Percentiles rank a stretch among this genome's conserved stretches.
Evolutionary conservation across 495 filamentous ascomycete genomes (phyloP).

Genomic region (Penicillium fimorum): DNA sequence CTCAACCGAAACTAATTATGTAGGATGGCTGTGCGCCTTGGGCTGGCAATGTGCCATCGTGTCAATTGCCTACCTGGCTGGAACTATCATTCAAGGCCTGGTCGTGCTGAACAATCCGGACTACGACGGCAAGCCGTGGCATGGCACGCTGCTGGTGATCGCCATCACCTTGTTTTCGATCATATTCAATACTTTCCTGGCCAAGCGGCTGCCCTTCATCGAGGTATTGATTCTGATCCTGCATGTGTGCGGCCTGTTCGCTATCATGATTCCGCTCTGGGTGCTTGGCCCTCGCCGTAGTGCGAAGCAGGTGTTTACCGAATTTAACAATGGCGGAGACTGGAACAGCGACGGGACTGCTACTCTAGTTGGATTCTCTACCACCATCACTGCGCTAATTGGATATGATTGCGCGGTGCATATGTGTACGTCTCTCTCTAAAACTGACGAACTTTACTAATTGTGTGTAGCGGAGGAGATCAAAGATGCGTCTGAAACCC

Average conservation of each 20-base stretch:
- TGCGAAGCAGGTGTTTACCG: conserved; percentile 44
- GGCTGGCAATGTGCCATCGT: conserved; percentile 42
- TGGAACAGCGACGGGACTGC: conserved; percentile 33
- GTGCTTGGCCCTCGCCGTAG: conserved; percentile 37
- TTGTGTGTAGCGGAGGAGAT: conserved; percentile 42
- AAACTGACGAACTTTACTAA: background rate
- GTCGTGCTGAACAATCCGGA: conserved; percentile 34
- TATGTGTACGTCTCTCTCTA: conserved; percentile 18
- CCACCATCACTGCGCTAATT: conserved; percentile 35
- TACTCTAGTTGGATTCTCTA: conserved; percentile 6
- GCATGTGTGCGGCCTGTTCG: conserved; percentile 41
- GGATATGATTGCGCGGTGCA: conserved; percentile 21
- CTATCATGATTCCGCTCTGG: conserved; percentile 43
- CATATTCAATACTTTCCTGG: conserved; percentile 43
- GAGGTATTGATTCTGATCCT: conserved; percentile 39
- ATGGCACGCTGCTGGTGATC: conserved; percentile 44
- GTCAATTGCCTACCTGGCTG: conserved; percentile 32
- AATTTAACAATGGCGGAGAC: conserved; percentile 43
- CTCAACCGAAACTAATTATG: background rate
- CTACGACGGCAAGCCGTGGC: conserved; percentile 35
- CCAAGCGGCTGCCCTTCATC: conserved; percentile 38
- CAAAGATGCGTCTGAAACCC: conserved; percentile 34
- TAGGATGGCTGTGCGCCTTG: conserved; percentile 44
- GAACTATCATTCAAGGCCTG: conserved; percentile 42
- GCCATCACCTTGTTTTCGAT: conserved; percentile 35